A percentile compares a stretch with the other conserved stretches of the same genome.
Evolutionary conservation across 2,329 filamentous ascomycete genomes (phyloP).

Genomic region (Fusarium buxicola): DNA sequence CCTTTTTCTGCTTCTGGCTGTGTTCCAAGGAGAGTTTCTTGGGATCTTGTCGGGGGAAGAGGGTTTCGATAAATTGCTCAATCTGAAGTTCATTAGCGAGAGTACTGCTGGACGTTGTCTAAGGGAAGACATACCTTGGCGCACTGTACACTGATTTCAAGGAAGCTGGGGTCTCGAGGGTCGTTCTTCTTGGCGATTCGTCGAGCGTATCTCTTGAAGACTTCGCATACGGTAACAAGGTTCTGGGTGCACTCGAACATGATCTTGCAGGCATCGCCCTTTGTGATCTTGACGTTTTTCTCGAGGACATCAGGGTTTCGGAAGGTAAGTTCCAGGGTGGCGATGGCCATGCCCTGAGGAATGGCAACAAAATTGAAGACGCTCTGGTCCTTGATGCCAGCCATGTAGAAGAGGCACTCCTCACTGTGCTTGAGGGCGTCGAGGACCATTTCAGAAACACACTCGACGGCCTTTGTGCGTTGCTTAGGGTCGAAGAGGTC

Average conservation of each 20-base stretch:
- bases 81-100: slow-evolving; percentile 65
- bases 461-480: slow-evolving; percentile 81
- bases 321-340: slow-evolving; percentile 91
- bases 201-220: slow-evolving; percentile 82
- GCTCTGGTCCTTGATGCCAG: slow-evolving; percentile 92
- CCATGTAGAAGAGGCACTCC: slow-evolving; percentile 98
- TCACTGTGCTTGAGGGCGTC: slow-evolving; percentile 88
- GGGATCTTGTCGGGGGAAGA: slow-evolving; percentile 87
- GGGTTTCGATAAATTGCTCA: slow-evolving; percentile 93
- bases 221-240: slow-evolving; percentile 80
- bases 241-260: slow-evolving; percentile 97
- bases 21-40: slow-evolving; percentile 63
- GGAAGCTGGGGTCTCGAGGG: slow-evolving; percentile 89
- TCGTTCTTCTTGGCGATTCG: slow-evolving; percentile 95
- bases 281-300: slow-evolving; percentile 94
- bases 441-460: slow-evolving; percentile 93
- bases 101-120: rapidly evolving
- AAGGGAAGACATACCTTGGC: slow-evolving; percentile 70
- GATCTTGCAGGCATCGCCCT: slow-evolving; percentile 89
- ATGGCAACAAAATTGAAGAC: slow-evolving; percentile 99
- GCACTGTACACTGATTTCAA: slow-evolving; percentile 91
- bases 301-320: slow-evolving; percentile 88
- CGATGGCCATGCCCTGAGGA: slow-evolving; percentile 96
- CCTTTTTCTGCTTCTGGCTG: slow-evolving; percentile 52
- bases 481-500: slow-evolving; percentile 89